These are phyloP conservation scores for Tubosaeta sp. DNA, from an alignment of 768 basidiomycete species.

Conservation along the genomic window DNA sequence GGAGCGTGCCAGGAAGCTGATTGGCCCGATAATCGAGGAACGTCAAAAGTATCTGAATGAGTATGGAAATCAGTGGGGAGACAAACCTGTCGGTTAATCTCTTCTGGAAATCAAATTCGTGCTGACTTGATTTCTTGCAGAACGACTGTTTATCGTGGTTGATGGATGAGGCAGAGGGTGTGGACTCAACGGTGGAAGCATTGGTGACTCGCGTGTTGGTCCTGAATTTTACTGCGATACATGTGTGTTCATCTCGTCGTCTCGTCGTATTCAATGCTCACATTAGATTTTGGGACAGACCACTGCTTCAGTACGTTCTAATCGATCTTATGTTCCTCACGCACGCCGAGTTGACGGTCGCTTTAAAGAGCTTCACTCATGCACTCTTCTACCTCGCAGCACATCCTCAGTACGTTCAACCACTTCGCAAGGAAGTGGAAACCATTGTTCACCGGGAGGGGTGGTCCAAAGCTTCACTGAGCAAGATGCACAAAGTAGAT, in stretches of 20 bases:
- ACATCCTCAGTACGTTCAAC: conserved; percentile 29
- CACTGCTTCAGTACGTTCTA: not conserved
- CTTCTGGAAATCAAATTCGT: not conserved
- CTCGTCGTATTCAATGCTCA: not conserved
- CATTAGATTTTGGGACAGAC: not conserved
- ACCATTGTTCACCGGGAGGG: conserved; percentile 22
- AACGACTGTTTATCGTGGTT: not conserved
- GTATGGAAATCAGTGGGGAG: not conserved
- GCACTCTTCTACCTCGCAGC: conserved; percentile 35
- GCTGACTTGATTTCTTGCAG: not conserved
- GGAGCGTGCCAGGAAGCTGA: not conserved
- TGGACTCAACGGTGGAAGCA: not conserved
- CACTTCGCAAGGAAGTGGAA: conserved; percentile 38
- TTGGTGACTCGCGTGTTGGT: not conserved
- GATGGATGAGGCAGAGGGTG: not conserved
- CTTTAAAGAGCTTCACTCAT: conserved; percentile 21
- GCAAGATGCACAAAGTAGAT: conserved; percentile 2
- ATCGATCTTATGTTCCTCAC: not conserved
- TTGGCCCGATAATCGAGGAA: not conserved
- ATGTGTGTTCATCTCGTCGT: not conserved
- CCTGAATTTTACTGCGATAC: not conserved
- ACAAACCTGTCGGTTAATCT: not conserved
- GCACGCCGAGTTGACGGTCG: not conserved
- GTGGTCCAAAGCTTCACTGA: conserved; percentile 25
- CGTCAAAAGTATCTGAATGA: not conserved